Evolutionary conservation across 2,329 filamentous ascomycete genomes (phyloP).

Genomic region (Metarhizium guizhouense): DNA sequence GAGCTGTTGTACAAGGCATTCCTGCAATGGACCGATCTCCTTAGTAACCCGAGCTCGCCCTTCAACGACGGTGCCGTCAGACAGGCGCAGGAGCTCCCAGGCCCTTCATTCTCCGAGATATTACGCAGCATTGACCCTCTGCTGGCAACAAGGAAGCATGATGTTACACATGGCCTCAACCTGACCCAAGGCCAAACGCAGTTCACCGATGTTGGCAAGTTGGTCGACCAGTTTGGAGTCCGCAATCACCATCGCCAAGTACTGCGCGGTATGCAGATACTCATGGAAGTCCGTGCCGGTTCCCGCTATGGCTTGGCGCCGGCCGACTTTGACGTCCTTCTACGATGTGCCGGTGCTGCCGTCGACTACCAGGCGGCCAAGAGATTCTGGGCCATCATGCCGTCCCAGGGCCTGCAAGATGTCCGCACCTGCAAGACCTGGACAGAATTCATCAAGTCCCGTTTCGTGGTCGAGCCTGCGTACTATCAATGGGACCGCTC

Average conservation of each 20-base stretch:
- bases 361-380: slow-evolving; percentile 26
- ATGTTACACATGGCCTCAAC: slow-evolving; percentile 32
- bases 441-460: slow-evolving; percentile 37
- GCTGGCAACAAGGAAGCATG: slow-evolving; percentile 33
- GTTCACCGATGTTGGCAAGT: slow-evolving; percentile 25
- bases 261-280: slow-evolving; percentile 23
- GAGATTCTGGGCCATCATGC: slow-evolving; percentile 26
- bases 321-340: slow-evolving; percentile 34
- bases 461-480: slow-evolving; percentile 35
- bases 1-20: slow-evolving; percentile 16
- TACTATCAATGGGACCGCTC: slow-evolving; percentile 38
- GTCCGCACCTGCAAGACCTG: slow-evolving; percentile 26
- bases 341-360: slow-evolving; percentile 39
- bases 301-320: slow-evolving; percentile 19
- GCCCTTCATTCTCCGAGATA: slow-evolving; percentile 52
- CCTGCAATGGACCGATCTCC: slow-evolving; percentile 16
- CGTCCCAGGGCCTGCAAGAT: slow-evolving; percentile 14
- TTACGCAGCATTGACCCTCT: slow-evolving; percentile 53
- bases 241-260: slow-evolving; percentile 31
- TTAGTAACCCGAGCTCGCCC: slow-evolving; percentile 13
- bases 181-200: slow-evolving; percentile 31
- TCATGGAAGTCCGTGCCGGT: slow-evolving; percentile 24
- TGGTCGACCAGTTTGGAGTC: slow-evolving; percentile 35
- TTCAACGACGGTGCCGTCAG: slow-evolving; percentile 16
- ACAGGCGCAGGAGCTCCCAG: slow-evolving; percentile 34